Conservation (phyloP, 2,329 filamentous ascomycete species). For the Nothophoma quercina region DNA sequence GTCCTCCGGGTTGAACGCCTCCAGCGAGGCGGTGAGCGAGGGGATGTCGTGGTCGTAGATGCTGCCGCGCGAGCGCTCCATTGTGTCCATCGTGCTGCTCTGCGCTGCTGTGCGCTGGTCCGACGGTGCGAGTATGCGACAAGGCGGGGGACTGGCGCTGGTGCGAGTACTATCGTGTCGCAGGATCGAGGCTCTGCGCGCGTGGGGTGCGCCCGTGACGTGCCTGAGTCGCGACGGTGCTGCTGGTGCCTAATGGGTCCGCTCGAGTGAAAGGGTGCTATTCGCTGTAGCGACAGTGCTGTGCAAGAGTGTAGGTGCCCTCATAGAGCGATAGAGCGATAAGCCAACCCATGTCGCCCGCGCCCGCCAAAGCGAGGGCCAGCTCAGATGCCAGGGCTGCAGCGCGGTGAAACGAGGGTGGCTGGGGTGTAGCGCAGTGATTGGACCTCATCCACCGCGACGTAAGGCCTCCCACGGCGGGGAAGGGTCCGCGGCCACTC, state of each 20-base stretch:
- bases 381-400: conserved; percentile 17
- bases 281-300: conserved; percentile 6
- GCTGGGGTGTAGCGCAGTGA: conserved; percentile 2
- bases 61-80: conserved; percentile 45
- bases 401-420: conserved; percentile 18
- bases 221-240: background rate
- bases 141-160: too few species aligned
- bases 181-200: background rate
- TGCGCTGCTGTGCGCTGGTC: background rate
- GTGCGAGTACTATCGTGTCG: background rate
- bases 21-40: conserved; percentile 49
- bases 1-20: conserved; percentile 50
- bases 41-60: conserved; percentile 49
- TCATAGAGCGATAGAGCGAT: conserved; percentile 10
- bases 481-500: conserved; percentile 10
- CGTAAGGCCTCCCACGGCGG: conserved; percentile 5
- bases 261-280: background rate
- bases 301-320: conserved; percentile 2
- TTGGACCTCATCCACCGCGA: background rate
- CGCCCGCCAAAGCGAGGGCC: conserved; percentile 13
- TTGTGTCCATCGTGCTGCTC: conserved; percentile 26
- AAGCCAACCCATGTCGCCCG: conserved; percentile 13
- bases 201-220: conserved; percentile 15
- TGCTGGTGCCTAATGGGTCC: background rate
- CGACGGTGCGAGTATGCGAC: background rate